Evolutionary conservation across 2,329 filamentous ascomycete genomes (phyloP).

Genomic region (Talaromyces islandicus): DNA sequence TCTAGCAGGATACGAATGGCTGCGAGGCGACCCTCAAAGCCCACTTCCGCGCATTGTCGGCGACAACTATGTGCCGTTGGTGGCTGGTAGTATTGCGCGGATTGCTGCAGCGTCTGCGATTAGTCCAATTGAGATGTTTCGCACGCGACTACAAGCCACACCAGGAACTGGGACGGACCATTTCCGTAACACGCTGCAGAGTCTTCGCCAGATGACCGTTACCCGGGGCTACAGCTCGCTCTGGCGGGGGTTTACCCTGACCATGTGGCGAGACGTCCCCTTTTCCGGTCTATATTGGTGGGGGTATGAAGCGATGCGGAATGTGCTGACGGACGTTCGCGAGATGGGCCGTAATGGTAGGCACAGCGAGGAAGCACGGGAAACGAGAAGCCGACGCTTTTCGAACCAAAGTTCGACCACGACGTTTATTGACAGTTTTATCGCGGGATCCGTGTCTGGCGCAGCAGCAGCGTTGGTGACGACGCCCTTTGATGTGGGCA

Average conservation of each 20-base stretch:
- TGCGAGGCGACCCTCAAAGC: slow-evolving; percentile 67
- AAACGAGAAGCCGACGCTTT: neutral
- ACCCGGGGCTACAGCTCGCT: slow-evolving; percentile 71
- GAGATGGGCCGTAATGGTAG: slow-evolving; percentile 33
- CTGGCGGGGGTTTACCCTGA: slow-evolving; percentile 85
- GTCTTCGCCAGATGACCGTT: slow-evolving; percentile 72
- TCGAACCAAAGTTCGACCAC: slow-evolving; percentile 64
- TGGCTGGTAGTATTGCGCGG: slow-evolving; percentile 72
- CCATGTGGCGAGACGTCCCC: slow-evolving; percentile 92
- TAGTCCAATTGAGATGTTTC: slow-evolving; percentile 87
- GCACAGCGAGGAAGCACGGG: slow-evolving; percentile 1
- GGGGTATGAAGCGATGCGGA: slow-evolving; percentile 84
- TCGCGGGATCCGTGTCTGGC: slow-evolving; percentile 77
- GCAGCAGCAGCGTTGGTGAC: slow-evolving; percentile 81
- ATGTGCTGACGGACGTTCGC: slow-evolving; percentile 63
- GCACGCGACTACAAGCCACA: slow-evolving; percentile 83
- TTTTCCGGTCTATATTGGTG: slow-evolving; percentile 98
- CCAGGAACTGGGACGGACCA: slow-evolving; percentile 55
- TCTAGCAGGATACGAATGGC: slow-evolving; percentile 95
- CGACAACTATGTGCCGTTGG: slow-evolving; percentile 70
- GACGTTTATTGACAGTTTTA: slow-evolving; percentile 83
- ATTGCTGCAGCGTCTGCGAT: slow-evolving; percentile 76
- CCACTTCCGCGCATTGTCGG: slow-evolving; percentile 60
- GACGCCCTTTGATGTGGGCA: slow-evolving; percentile 94
- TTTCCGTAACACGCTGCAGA: slow-evolving; percentile 70